Evolutionary conservation across 2,329 filamentous ascomycete genomes (phyloP), one percentile per base, ranked within the genome.

Genomic region (Diaporthe amygdali): DNA sequence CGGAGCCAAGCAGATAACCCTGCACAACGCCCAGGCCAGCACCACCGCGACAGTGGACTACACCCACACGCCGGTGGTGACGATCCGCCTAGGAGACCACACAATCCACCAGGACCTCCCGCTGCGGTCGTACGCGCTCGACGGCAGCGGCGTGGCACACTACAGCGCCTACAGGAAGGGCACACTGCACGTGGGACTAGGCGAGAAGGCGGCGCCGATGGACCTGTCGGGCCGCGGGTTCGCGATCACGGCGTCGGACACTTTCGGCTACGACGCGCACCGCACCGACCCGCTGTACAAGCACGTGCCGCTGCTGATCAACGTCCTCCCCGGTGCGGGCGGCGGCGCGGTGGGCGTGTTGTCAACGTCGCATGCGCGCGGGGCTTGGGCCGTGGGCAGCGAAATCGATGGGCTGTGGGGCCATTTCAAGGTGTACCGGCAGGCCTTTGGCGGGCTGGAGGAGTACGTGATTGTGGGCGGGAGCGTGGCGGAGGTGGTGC

Each of bases 401-500:
- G 92, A 94, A 79, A 91, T 94, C 80, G 92, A 94, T 76, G 92
- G 92, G 34, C 87, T 94, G 81, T 94, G 92, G 91, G 92, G 92
- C 0, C 88, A 88, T 70, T 94, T 90, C 86, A 94, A 94, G 78
- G 90, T 93, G 25, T 93, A 93, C 76, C 87, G 92, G 9, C 92
- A 94, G 79, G 90, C 92, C 72, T 88, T 91, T 73, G 92, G 92
- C 27, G 92, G 92, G 0, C 82, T 94, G 0, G 92, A 94, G 77
- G 88, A 93, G 80, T 94, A 93, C 74, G 82, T 91, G 27, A 88
- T 94, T 59, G 85, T 93, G 1, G 92, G 92, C 15, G 86, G 86
- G 75, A 93, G 90, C 0, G 81, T 93, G 5, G 86, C 88, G 71
- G 92, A 93, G 2, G 87, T 94, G 0, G 90, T 94, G 0, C 84